Base-by-base conservation (phyloP, 129 eudicot species). In the Apium graveolens region DNA sequence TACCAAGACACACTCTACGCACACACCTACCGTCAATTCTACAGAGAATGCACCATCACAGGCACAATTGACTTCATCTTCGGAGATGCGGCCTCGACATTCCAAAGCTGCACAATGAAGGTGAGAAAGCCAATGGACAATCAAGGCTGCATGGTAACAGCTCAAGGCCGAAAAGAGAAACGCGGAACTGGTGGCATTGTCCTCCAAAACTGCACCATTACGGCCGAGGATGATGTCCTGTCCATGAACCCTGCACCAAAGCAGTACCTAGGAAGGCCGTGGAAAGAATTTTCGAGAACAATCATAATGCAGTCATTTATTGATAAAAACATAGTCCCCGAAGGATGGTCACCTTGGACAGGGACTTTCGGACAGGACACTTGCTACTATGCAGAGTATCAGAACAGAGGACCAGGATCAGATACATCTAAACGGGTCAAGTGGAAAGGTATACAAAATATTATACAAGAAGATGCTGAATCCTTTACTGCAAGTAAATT, bases 11-110 rank as follows among this genome's bases (percentile, higher is more conserved):
- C 89, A n/a, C 84, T 86, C 32, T 82, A 83, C 73, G 75, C 83
- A 26, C 80, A 78, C 79, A 49, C 53, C 78, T 49, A 81, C 29
- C 80, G 86, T 31, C 93, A 89, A 66, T 86, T 86, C 84, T 89
- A 86, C 71, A 83, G 90, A 6, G 84, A 83, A 66, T 89, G 90
- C 81, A 77, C 37, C 86, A 83, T 89, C 65, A 70, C 75, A 17
- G 93, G 93, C 21, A 84, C 92, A 78, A 78, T 89, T 14, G 90
- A 89, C 82, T 89, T 89, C 82, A 81, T 89, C 79, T 86, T 86
- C 2, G 93, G 93, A 0, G 85, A 89, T 39, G 90, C 93, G 6
- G 89, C 84, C 2, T 85, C 87, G 17, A 76, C 85, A 13, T 89
- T 89, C 76, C 93, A 89, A 7, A 88, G 85, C 74, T 89, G 93